Evolutionary conservation across 2,329 filamentous ascomycete species (phyloP), one percentile per base, ranked within the genome.

Genomic region (Venturia asperata): DNA sequence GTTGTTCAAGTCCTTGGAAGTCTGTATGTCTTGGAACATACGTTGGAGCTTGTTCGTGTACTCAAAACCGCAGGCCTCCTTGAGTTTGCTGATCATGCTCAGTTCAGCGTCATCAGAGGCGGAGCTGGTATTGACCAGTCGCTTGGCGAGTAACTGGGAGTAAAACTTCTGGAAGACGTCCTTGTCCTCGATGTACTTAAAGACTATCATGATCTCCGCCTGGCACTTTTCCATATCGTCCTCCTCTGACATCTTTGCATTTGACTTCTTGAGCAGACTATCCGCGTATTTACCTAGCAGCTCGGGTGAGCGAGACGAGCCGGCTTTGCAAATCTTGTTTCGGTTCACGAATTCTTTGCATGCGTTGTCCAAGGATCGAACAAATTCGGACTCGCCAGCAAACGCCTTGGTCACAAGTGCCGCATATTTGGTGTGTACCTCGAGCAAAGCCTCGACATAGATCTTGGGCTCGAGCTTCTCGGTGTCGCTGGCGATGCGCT

Each of bases 111-210:
- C 94, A 70, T 96, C 92, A 2, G 92, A 97, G 3, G 94, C 94
- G 0, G 94, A 97, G 74, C 89, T 97, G 75, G 90, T 92, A 76
- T 97, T 91, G 21, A 99, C 94, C 65, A 99, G 80, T 71, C 94
- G 91, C 75, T 96, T 91, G 62, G 94, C 94, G 71, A 99, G 81
- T 88, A 96, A 96, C 68, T 92, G 90, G 1, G 93, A 96, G 79
- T 99, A 99, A 78, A 97, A 99, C 77, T 97, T 99, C 77, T 97
- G 94, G 83, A 99, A 99, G 5, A 99, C 95, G 73, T 99, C 94
- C 82, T 99, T 99, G 78, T 99, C 95, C 75, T 99, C 94, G 68
- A 99, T 97, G 77, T 99, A 99, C 80, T 97, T 97, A 85, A 99
- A 99, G 65, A 99, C 91, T 1, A 93, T 97, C 94, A 99, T 99